Conservation (phyloP, 1,284 basidiomycete genomes). For the Puccinia horiana region DNA sequence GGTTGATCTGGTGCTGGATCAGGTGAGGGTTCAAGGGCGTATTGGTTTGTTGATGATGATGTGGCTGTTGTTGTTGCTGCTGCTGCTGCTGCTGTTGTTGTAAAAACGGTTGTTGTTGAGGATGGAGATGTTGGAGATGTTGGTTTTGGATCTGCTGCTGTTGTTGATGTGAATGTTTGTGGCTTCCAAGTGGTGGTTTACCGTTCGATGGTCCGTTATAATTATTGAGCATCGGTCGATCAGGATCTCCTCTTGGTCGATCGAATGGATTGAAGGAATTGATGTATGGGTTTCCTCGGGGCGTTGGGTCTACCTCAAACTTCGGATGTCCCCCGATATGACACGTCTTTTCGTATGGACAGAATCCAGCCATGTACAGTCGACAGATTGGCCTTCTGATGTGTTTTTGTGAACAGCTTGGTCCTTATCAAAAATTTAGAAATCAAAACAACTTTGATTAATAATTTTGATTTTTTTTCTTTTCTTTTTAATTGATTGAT, state of each 20-base stretch:
- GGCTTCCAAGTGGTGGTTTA: background rate
- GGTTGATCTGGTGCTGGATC: slow-evolving; percentile 33
- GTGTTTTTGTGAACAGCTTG: slow-evolving; percentile 86
- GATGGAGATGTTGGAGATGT: background rate
- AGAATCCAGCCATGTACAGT: slow-evolving; percentile 88
- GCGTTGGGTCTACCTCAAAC: slow-evolving; percentile 53
- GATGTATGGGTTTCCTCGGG: slow-evolving; percentile 51
- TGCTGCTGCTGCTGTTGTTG: background rate
- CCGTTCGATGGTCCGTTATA: background rate
- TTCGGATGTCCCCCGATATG: slow-evolving; percentile 71
- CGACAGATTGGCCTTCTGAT: slow-evolving; percentile 87
- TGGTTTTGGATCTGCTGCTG: background rate
- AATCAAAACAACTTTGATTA: slow-evolving; percentile 2
- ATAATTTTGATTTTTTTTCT: background rate
- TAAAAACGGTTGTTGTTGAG: background rate
- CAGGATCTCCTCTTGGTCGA: slow-evolving; percentile 48
- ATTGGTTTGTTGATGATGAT: background rate
- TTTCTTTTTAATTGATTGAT: background rate
- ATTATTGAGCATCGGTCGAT: slow-evolving; percentile 21
- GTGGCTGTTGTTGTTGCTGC: background rate
- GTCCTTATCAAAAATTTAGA: slow-evolving; percentile 64
- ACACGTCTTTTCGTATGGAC: slow-evolving; percentile 89
- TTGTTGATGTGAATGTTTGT: background rate
- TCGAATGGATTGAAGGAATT: slow-evolving; percentile 50
- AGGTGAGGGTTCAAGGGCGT: slow-evolving; percentile 11